Base-by-base conservation (phyloP, 495 filamentous ascomycete genomes). In the Ascodesmis nigricans region DNA sequence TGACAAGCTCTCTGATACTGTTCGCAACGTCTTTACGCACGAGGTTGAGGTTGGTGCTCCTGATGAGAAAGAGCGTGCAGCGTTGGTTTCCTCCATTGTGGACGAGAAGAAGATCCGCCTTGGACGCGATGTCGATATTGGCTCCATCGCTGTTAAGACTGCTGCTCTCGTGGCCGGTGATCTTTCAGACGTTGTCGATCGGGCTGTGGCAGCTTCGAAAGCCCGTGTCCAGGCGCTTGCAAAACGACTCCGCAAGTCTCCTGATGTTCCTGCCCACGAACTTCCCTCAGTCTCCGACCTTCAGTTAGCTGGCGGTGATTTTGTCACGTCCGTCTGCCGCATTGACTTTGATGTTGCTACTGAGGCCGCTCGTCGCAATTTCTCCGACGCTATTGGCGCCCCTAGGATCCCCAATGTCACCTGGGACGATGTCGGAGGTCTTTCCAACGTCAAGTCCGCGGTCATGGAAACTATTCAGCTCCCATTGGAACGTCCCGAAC, bases 381-480 rank as follows among this genome's bases (percentile, higher is more conserved):
- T 99, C 49, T 78, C 84, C 3, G 90, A 95, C 53, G 71, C 83
- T 7, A 95, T 99, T 44, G 90, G 90, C 27, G 90, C 87, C 21
- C 87, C 87, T 1, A 93, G 93, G 64, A 97, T 97, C 47, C 87
- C 87, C 8, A 91, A 92, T 45, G 90, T 99, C 2, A 67, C 67
- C 35, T 95, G 90, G 90, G 73, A 82, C 36, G 90, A 99, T 54
- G 87, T 99, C 33, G 87, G 87, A 49, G 87, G 87, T 22, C 63
- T 99, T 18, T 70, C 70, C 17, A 80, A 91, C 45, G 82, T 93
- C 49, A 93, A 95, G 60, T 78, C 84, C 43, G 82, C 90, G 31
- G 73, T 99, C 34, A 74, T 81, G 54, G 87, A 99, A 50, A 99
- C 87, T 0, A 95, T 99, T 34, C 83, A 92, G 47, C 63, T 95